Conservation (phyloP, 352 stramenopile genomes). For the Globisporangium nodosum region DNA sequence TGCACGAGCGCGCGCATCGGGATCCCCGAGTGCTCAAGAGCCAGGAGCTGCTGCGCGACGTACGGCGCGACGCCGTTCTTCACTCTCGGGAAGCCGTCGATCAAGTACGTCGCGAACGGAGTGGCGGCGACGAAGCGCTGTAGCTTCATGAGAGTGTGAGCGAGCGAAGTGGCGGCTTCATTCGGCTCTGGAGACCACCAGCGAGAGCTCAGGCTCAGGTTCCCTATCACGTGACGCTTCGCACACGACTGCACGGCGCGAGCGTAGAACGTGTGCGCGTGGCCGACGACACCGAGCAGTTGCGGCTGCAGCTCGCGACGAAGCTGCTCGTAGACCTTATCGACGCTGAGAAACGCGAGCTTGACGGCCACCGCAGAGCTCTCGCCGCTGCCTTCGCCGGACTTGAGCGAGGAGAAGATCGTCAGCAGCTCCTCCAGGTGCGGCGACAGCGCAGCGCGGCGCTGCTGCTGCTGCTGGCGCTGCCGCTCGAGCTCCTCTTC, state of each 20-base stretch:
- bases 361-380: not conserved
- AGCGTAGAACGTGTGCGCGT: constrained; percentile 46
- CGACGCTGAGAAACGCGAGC: constrained; percentile 11
- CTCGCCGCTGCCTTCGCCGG: too few relatives aligned
- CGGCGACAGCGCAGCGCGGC: constrained; percentile 21
- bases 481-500: constrained; percentile 23
- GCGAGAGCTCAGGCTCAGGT: not conserved
- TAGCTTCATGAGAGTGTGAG: constrained; percentile 8
- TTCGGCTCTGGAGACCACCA: not conserved
- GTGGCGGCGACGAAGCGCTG: constrained; percentile 19
- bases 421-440: constrained; percentile 29
- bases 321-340: constrained; percentile 10
- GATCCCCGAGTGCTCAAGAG: constrained; percentile 25
- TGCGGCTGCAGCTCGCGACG: constrained; percentile 16
- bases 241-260: constrained; percentile 13
- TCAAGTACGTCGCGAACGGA: constrained; percentile 17
- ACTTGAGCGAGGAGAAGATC: constrained; percentile 7
- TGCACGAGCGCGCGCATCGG: constrained; percentile 24
- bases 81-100: constrained; percentile 37
- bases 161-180: not conserved
- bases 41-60: constrained; percentile 38
- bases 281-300: constrained; percentile 29
- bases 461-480: constrained; percentile 11
- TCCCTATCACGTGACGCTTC: constrained; percentile 1
- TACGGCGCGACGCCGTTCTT: constrained; percentile 20